Evolutionary conservation across 2,329 filamentous ascomycete species (phyloP).

Genomic region (Hirsutella minnesotensis): DNA sequence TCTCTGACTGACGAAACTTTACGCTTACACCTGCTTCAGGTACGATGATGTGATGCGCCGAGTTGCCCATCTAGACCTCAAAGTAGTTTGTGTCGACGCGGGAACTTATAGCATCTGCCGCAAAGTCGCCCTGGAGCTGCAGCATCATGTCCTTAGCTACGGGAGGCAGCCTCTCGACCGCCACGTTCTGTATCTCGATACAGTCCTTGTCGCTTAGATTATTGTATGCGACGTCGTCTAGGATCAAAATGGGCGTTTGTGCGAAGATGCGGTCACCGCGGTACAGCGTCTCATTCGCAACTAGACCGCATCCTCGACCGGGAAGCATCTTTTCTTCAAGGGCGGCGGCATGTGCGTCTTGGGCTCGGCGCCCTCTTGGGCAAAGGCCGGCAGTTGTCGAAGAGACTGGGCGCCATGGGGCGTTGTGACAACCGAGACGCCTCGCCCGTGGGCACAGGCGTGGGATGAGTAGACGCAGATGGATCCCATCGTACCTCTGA

Average conservation of each 20-base stretch:
- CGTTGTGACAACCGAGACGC: slow-evolving; percentile 26
- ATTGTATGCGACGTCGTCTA: background rate
- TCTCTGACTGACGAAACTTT: background rate
- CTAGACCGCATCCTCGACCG: slow-evolving; percentile 12
- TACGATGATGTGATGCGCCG: slow-evolving; percentile 2
- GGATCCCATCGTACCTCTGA: background rate
- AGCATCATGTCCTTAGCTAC: background rate
- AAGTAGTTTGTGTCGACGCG: slow-evolving; percentile 8
- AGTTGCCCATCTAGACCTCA: background rate
- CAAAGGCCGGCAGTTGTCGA: slow-evolving; percentile 16
- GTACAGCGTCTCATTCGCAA: slow-evolving; percentile 13
- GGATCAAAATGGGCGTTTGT: background rate
- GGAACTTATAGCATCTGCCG: slow-evolving; percentile 1
- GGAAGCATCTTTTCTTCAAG: slow-evolving; percentile 11
- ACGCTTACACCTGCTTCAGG: slow-evolving; percentile 8
- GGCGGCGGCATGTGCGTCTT: slow-evolving; percentile 6
- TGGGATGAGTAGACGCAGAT: slow-evolving; percentile 23
- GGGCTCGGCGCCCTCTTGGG: slow-evolving; percentile 6
- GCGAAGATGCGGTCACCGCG: slow-evolving; percentile 9
- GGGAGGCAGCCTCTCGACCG: slow-evolving; percentile 5
- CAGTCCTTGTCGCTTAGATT: background rate
- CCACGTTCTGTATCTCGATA: background rate
- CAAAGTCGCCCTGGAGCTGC: slow-evolving; percentile 2
- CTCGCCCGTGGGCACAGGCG: slow-evolving; percentile 22
- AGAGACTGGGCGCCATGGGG: slow-evolving; percentile 17